Evolutionary conservation across 2,329 filamentous ascomycete genomes (phyloP), one percentile per base, ranked within the genome.

Genomic region (Tolypocladium sp.): DNA sequence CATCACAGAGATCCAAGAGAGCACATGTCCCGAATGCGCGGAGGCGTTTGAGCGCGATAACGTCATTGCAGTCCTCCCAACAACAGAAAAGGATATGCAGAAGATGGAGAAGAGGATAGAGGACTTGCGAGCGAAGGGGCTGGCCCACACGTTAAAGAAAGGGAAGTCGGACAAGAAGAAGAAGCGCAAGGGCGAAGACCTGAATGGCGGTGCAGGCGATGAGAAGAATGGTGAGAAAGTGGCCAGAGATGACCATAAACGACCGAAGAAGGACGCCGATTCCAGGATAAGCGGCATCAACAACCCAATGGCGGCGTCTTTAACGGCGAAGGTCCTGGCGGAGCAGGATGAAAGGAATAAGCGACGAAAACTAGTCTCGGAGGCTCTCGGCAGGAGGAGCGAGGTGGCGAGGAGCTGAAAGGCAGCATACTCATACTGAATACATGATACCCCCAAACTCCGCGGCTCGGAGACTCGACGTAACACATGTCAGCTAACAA

Each of bases 81-180:
- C 83, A 0, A 79, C 84, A 3, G 82, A 89, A 59, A 78, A 81
- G 20, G 94, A 97, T 54, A 81, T 92, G 44, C 81, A 86, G 37
- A 82, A 79, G 56, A 76, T 97, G 41, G 76, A 83, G 27, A 77
- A 84, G 52, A 80, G 94, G 57, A 79, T 86, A 7, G 86, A 88
- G 53, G 84, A 79, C n/a, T 76, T 99, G 17, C 83, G 81, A 53
- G 82, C 87, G 3, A 81, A 85, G 37, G 90, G 91, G 0, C 77
- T 97, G 33, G 85, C 92, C 1, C 94, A 99, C 71, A 91, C 88
- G 0, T 75, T 97, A 41, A 97, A 97, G 76, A 97, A 96, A 73
- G 87, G 84, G 62, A 85, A 83, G 70, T 74, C 75, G 27, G 74
- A 74, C 20, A 73, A 76, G 63, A 92, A 91, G 76, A 87, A 91